A percentile compares a stretch with the other conserved stretches of the same genome.
Conservation (phyloP, 106 monocot species). For the Dactylorhiza incarnata region DNA sequence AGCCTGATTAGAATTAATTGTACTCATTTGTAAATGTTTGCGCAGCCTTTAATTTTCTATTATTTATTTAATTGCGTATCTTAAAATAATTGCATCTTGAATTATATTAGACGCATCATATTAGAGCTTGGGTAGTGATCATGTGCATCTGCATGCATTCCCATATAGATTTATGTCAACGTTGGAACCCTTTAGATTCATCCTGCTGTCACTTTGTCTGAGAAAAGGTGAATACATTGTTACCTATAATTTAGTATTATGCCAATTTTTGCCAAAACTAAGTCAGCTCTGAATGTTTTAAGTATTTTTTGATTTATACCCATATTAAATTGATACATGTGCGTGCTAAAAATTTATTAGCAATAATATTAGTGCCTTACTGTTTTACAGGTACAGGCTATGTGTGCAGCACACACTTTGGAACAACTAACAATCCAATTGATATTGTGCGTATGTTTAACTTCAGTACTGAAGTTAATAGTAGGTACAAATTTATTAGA, state of each 20-base stretch:
- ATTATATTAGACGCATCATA: too few species aligned
- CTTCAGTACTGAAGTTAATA: constrained; percentile 37
- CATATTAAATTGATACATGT: neutral
- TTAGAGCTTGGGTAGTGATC: too few species aligned
- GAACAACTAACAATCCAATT: constrained; percentile 21
- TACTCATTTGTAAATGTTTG: too few species aligned
- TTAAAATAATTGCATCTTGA: too few species aligned
- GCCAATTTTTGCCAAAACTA: neutral
- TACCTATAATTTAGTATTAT: neutral
- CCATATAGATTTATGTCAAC: too few species aligned
- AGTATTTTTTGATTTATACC: neutral
- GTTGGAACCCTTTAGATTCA: too few species aligned
- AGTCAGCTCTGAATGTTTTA: neutral
- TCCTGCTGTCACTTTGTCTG: too few species aligned
- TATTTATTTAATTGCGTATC: too few species aligned
- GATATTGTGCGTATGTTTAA: constrained; percentile 68
- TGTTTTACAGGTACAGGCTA: constrained; percentile 51
- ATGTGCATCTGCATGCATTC: too few species aligned
- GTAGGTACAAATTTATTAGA: constrained; percentile 28
- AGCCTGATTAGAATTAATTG: too few species aligned
- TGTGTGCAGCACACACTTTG: constrained; percentile 53
- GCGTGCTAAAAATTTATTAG: neutral
- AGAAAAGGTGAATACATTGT: neutral
- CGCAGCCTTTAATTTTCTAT: too few species aligned
- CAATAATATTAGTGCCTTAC: neutral